These are phyloP conservation scores for Flaveria robusta DNA, from an alignment of 129 eudicot genomes.

Conservation along the genomic window DNA sequence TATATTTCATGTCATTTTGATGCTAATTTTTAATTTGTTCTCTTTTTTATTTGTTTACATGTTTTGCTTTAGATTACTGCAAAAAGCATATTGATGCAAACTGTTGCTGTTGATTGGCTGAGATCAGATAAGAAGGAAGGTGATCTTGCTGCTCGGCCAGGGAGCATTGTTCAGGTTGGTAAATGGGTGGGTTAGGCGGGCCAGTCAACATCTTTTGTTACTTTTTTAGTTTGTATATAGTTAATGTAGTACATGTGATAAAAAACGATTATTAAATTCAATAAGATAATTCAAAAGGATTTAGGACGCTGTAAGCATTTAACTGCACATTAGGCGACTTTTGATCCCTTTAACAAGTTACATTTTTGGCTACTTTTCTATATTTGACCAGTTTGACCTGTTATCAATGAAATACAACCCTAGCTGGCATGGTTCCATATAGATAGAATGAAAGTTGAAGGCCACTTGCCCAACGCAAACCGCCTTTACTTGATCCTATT, in stretches of 20 bases:
- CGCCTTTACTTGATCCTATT: too few species aligned
- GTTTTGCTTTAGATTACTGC: slow-evolving; percentile 45
- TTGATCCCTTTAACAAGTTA: background rate
- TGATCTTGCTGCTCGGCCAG: slow-evolving; percentile 64
- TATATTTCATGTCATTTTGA: slow-evolving; percentile 17
- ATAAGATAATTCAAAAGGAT: background rate
- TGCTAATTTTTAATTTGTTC: background rate
- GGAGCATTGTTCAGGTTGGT: slow-evolving; percentile 68
- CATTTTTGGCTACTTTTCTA: background rate
- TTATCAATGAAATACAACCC: background rate
- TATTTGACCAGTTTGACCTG: background rate
- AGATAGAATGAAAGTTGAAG: background rate
- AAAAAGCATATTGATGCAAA: slow-evolving; percentile 52
- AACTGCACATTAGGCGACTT: background rate
- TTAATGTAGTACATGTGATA: background rate
- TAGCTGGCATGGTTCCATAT: background rate
- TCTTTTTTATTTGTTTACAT: background rate
- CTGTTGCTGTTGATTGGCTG: slow-evolving; percentile 65
- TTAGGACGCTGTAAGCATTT: background rate
- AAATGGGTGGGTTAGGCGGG: background rate
- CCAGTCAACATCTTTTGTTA: background rate
- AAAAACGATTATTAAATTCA: background rate
- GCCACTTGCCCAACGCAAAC: too few species aligned
- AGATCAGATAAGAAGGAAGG: slow-evolving; percentile 73
- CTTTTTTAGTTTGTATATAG: slow-evolving; percentile 1